phyloP scores from a whole-genome alignment of 345 rosid species.

The Psidium guajava region DNA sequence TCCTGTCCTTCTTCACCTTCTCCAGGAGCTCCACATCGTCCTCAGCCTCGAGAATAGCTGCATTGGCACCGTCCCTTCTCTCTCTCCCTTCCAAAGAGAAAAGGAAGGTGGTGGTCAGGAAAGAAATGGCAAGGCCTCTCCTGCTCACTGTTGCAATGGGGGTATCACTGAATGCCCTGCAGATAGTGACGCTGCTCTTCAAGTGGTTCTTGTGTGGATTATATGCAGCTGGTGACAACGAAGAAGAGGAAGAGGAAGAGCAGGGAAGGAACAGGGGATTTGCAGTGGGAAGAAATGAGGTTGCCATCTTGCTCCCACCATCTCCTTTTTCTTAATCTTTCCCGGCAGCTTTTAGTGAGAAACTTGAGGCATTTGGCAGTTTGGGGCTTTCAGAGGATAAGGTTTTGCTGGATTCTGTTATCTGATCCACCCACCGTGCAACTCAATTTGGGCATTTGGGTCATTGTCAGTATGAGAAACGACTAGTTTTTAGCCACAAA shows the following conservation, averaged over 20 bases:
- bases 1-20: constrained; percentile 72
- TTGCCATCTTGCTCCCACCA: constrained; percentile 25
- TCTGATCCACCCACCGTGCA: constrained; percentile 24
- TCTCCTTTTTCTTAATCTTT: constrained; percentile 1
- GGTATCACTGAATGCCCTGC: constrained; percentile 29
- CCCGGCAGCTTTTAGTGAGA: constrained; percentile 19
- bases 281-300: constrained; percentile 35
- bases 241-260: not conserved
- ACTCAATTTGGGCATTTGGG: constrained; percentile 8
- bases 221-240: constrained; percentile 2
- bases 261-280: constrained; percentile 19
- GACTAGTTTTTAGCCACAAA: not conserved
- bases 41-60: constrained; percentile 86
- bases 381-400: constrained; percentile 26
- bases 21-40: constrained; percentile 85
- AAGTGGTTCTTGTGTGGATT: constrained; percentile 10
- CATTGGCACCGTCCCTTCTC: constrained; percentile 30
- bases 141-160: constrained; percentile 18
- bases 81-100: constrained; percentile 22
- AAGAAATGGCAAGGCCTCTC: constrained; percentile 41
- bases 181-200: constrained; percentile 11
- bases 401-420: constrained; percentile 22
- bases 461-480: not conserved
- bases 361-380: constrained; percentile 8
- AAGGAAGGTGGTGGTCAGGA: constrained; percentile 29